Conservation (phyloP, 139 green algal genomes). For the Choricystis sp. region DNA sequence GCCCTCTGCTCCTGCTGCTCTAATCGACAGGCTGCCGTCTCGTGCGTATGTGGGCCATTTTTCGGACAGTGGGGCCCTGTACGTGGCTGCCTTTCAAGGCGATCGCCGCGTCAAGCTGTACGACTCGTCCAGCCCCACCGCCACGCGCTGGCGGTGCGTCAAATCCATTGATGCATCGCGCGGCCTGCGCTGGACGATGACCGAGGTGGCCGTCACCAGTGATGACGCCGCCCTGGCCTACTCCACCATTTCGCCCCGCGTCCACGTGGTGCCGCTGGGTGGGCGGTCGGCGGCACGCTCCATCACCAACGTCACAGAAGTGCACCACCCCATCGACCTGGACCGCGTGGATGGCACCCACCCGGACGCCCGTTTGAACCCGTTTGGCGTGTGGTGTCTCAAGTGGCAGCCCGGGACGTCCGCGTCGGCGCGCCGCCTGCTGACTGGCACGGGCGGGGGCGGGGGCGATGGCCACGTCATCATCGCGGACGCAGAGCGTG, state of each 20-base stretch:
- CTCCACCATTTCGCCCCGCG: slow-evolving; percentile 41
- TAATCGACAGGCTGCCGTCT: slow-evolving; percentile 41
- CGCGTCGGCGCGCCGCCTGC: background rate
- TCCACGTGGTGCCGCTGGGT: slow-evolving; percentile 45
- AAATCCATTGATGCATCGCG: slow-evolving; percentile 62
- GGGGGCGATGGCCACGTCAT: slow-evolving; percentile 48
- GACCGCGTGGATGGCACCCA: background rate
- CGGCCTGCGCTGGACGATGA: slow-evolving; percentile 54
- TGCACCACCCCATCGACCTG: slow-evolving; percentile 42
- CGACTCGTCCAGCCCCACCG: slow-evolving; percentile 19
- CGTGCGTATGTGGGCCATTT: slow-evolving; percentile 88
- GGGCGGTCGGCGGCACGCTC: slow-evolving; percentile 11
- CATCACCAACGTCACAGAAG: slow-evolving; percentile 37
- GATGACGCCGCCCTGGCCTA: slow-evolving; percentile 72
- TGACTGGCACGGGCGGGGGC: too few species aligned
- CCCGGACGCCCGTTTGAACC: background rate
- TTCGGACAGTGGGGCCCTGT: slow-evolving; percentile 55
- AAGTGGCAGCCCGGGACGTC: slow-evolving; percentile 17
- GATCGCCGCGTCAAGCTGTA: slow-evolving; percentile 59
- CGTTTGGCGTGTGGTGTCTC: slow-evolving; percentile 46
- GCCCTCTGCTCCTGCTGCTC: background rate
- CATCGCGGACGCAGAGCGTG: slow-evolving; percentile 46
- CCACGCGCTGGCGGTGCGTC: slow-evolving; percentile 34
- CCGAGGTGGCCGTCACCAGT: slow-evolving; percentile 34
- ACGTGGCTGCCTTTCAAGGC: slow-evolving; percentile 49